Evolutionary conservation across 306 rosid genomes (phyloP).

Genomic region (Canavalia gladiata): DNA sequence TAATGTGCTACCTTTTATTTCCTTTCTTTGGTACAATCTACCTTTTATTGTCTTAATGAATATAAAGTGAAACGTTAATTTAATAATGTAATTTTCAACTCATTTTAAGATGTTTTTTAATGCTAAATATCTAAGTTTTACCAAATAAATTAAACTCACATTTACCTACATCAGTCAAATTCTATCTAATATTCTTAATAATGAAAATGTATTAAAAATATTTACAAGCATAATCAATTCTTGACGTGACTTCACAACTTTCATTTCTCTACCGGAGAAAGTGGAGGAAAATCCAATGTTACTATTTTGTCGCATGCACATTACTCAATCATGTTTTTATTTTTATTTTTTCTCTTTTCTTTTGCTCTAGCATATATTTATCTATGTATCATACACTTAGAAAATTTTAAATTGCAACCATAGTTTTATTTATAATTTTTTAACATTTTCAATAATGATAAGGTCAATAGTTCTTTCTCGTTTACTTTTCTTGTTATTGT

Average conservation of each 20-base stretch:
- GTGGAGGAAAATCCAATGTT: constrained; percentile 45
- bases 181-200: background rate
- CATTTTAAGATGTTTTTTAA: background rate
- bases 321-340: background rate
- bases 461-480: background rate
- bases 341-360: background rate
- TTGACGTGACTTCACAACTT: constrained; percentile 36
- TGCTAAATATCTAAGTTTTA: background rate
- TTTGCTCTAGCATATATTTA: background rate
- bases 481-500: background rate
- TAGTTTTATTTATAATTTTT: background rate
- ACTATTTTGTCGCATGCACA: constrained; percentile 33
- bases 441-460: no score
- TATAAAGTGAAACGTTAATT: constrained; percentile 12
- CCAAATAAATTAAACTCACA: background rate
- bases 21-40: background rate
- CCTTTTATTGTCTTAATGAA: background rate
- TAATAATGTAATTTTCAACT: background rate
- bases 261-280: constrained; percentile 33
- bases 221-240: background rate
- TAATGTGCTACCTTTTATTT: constrained; percentile 1
- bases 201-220: background rate
- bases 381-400: background rate
- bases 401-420: background rate
- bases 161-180: background rate